Conservation (phyloP, 164 flowering plant species). For the Piper betle region DNA sequence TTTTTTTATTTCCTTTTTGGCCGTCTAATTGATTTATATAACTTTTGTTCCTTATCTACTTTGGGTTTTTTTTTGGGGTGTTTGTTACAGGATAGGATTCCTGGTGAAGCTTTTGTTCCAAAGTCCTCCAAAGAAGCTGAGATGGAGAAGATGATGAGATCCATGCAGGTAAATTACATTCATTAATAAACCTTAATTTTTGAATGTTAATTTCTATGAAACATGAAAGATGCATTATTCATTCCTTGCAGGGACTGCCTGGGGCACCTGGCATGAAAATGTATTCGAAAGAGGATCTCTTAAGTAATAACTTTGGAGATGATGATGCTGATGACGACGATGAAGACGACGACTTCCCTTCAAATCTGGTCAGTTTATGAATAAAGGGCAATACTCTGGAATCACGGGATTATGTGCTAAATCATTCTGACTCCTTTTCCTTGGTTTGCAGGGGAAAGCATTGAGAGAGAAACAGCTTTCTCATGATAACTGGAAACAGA, state of each 20-base stretch:
- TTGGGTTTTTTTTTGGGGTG: not conserved
- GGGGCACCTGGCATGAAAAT: constrained; percentile 95
- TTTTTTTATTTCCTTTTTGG: not conserved
- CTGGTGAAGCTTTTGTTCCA: constrained; percentile 76
- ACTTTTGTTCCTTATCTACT: not conserved
- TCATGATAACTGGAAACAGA: constrained; percentile 50
- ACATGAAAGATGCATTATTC: not conserved
- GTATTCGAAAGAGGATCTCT: constrained; percentile 81
- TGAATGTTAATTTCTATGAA: not conserved
- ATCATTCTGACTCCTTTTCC: not conserved
- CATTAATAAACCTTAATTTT: not conserved
- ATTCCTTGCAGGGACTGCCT: constrained; percentile 65
- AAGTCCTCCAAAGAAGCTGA: constrained; percentile 85
- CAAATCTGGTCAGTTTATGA: constrained; percentile 40
- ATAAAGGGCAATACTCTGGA: not conserved
- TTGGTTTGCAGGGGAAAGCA: constrained; percentile 41
- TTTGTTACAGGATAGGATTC: constrained; percentile 50
- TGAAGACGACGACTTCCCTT: constrained; percentile 51
- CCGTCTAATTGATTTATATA: not conserved
- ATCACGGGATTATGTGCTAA: not conserved
- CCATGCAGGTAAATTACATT: constrained; percentile 60
- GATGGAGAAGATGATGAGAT: constrained; percentile 74
- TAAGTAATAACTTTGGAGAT: constrained; percentile 51
- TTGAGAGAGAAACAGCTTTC: constrained; percentile 38
- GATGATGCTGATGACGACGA: constrained; percentile 75